Evolutionary conservation across 2,329 filamentous ascomycete genomes (phyloP).

Genomic region (Leptographium lundbergii): DNA sequence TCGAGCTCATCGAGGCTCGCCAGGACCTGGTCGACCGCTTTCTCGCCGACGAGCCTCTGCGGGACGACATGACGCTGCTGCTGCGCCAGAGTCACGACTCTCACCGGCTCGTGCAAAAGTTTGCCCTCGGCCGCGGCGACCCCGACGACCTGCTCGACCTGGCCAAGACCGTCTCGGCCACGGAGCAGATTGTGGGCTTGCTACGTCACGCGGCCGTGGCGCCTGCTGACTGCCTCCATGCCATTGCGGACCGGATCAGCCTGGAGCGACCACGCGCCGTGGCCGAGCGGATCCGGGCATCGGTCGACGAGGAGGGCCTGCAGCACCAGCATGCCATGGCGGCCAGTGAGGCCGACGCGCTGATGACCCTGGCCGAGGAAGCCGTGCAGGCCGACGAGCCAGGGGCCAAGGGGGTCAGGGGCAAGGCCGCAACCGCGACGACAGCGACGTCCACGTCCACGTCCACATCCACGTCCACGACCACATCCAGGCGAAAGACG

Average conservation of each 20-base stretch:
- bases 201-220: constrained; percentile 17
- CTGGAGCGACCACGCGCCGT: constrained; percentile 56
- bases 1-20: constrained; percentile 63
- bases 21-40: constrained; percentile 74
- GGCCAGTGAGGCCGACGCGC: constrained; percentile 55
- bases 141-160: constrained; percentile 80
- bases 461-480: neutral
- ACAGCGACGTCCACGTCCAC: neutral
- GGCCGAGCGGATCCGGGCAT: constrained; percentile 55
- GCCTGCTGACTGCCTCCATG: constrained; percentile 23
- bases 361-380: constrained; percentile 61
- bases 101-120: constrained; percentile 83
- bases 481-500: neutral
- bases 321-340: constrained; percentile 65
- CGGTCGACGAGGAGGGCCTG: constrained; percentile 91
- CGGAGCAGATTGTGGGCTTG: constrained; percentile 48
- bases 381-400: constrained; percentile 47
- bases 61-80: constrained; percentile 55
- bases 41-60: constrained; percentile 50
- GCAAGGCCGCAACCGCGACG: neutral
- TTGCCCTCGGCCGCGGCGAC: constrained; percentile 83
- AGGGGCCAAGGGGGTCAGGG: neutral
- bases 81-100: constrained; percentile 72
- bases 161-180: constrained; percentile 67
- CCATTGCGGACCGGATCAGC: constrained; percentile 44